A percentile compares a stretch with the other conserved stretches of the same genome.
Evolutionary conservation across 2,329 filamentous ascomycete species (phyloP).

Genomic region (Teratosphaeria viscida): DNA sequence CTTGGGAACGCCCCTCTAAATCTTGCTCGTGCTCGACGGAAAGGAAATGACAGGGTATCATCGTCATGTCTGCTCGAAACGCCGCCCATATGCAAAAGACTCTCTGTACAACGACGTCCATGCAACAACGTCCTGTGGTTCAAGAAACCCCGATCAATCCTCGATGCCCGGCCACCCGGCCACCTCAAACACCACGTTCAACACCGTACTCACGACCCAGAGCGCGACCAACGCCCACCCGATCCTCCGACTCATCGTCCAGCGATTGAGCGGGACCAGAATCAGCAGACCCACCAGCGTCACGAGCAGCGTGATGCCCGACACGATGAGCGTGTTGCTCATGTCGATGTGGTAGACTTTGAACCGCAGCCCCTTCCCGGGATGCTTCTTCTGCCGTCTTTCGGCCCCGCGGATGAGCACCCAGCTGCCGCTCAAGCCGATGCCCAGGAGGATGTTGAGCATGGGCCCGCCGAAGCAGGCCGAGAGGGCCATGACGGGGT

Average conservation of each 20-base stretch:
- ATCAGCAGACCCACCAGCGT: slow-evolving; percentile 71
- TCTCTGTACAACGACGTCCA: neutral
- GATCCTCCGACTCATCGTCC: slow-evolving; percentile 73
- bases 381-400: slow-evolving; percentile 56
- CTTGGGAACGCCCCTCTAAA: no score
- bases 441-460: slow-evolving; percentile 91
- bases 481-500: slow-evolving; percentile 88
- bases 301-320: slow-evolving; percentile 68
- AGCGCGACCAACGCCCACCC: slow-evolving; percentile 69
- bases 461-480: slow-evolving; percentile 98
- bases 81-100: neutral
- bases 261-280: slow-evolving; percentile 72
- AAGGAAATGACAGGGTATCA: neutral
- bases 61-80: neutral
- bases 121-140: neutral
- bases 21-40: no score
- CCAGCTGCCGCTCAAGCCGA: slow-evolving; percentile 82
- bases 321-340: slow-evolving; percentile 74
- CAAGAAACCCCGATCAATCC: neutral
- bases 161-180: slow-evolving; percentile 18
- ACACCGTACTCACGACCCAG: slow-evolving; percentile 69
- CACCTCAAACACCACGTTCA: slow-evolving; percentile 74
- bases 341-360: slow-evolving; percentile 75
- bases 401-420: slow-evolving; percentile 68
- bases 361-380: slow-evolving; percentile 53